These are phyloP conservation scores for Pseudoturritis turrita DNA, from an alignment of 345 rosid genomes.

Conservation along the genomic window DNA sequence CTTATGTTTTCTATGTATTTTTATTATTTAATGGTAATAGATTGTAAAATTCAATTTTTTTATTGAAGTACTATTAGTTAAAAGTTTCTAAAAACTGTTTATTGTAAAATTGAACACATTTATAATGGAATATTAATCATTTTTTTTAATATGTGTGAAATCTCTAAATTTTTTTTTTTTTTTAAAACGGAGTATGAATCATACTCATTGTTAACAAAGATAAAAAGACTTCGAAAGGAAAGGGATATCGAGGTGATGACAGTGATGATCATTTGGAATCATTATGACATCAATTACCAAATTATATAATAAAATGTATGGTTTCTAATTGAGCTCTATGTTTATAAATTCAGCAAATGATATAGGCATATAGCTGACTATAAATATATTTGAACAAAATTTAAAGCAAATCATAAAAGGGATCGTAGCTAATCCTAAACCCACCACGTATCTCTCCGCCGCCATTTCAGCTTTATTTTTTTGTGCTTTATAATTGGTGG, in stretches of 20 bases:
- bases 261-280: constrained; percentile 28
- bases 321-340: background rate
- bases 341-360: background rate
- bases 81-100: too few species aligned
- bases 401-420: constrained; percentile 21
- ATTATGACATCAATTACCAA: constrained; percentile 19
- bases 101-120: too few species aligned
- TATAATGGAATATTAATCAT: too few species aligned
- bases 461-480: constrained; percentile 32
- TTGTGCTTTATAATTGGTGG: background rate
- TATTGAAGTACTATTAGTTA: too few species aligned
- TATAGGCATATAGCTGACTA: constrained; percentile 18
- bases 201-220: background rate
- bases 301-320: background rate
- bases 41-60: too few species aligned
- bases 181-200: too few species aligned
- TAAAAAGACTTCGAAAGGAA: constrained; percentile 9
- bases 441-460: constrained; percentile 40
- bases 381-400: background rate
- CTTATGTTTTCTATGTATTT: too few species aligned
- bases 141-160: too few species aligned
- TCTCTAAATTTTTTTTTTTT: too few species aligned
- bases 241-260: constrained; percentile 16
- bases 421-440: constrained; percentile 24
- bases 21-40: too few species aligned